A percentile compares a stretch with the other conserved stretches of the same genome.
Conservation (phyloP, 768 basidiomycete species). For the Collybia sp. region DNA sequence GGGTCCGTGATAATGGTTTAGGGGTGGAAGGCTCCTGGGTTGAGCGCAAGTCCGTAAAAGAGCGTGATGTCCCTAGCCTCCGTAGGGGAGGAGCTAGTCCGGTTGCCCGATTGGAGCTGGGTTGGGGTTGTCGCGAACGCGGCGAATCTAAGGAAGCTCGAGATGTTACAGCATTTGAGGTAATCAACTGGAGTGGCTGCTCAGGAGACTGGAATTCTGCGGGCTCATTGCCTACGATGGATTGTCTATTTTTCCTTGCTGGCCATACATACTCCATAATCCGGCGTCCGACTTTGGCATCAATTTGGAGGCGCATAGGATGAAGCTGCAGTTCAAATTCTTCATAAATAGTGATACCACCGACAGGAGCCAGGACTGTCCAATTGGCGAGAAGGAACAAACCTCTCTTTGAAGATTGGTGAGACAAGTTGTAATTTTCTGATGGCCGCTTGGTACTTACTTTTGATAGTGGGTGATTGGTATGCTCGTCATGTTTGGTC, state of each 20-base stretch:
- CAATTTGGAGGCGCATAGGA: conserved; percentile 83
- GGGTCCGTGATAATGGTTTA: conserved; percentile 29
- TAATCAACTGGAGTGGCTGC: conserved; percentile 1
- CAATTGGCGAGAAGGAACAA: conserved; percentile 76
- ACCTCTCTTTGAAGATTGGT: conserved; percentile 41
- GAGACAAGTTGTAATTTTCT: background rate
- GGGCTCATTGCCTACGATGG: conserved; percentile 15
- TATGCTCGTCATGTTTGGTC: conserved; percentile 67
- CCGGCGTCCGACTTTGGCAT: conserved; percentile 72
- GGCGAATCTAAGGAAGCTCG: conserved; percentile 52
- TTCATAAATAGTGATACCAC: conserved; percentile 88
- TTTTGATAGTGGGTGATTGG: conserved; percentile 68
- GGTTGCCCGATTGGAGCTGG: conserved; percentile 4
- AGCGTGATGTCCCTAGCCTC: conserved; percentile 56
- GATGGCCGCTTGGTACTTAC: conserved; percentile 27
- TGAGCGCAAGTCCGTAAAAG: conserved; percentile 64
- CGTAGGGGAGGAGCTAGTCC: conserved; percentile 37
- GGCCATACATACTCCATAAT: conserved; percentile 92
- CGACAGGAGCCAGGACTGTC: conserved; percentile 85
- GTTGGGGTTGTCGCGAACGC: conserved; percentile 23
- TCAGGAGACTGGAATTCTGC: conserved; percentile 11
- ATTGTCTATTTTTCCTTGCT: conserved; percentile 41
- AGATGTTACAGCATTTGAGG: conserved; percentile 16
- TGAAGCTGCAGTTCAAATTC: conserved; percentile 78
- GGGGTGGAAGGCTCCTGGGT: conserved; percentile 20